Conservation (phyloP, 768 basidiomycete species). For the Mycena maculata region DNA sequence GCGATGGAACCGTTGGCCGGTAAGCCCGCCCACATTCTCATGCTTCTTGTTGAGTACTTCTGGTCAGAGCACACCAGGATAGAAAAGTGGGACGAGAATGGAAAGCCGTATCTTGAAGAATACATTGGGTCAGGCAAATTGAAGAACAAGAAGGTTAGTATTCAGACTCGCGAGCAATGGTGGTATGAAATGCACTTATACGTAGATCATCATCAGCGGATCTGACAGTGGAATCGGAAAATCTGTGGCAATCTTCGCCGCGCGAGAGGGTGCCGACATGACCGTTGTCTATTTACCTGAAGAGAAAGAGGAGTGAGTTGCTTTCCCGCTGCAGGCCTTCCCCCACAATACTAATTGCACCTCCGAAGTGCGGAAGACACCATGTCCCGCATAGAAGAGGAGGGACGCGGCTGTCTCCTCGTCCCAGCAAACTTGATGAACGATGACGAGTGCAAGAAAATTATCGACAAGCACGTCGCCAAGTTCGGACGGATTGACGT, state of each 20-base stretch:
- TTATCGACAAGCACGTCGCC: slow-evolving; percentile 61
- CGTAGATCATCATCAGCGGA: background rate
- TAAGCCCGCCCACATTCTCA: no score
- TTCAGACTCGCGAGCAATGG: slow-evolving; percentile 11
- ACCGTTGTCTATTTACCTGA: slow-evolving; percentile 66
- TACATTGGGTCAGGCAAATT: slow-evolving; percentile 64
- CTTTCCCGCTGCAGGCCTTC: no score
- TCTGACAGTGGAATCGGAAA: slow-evolving; percentile 55
- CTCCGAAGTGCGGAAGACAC: no score
- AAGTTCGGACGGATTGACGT: slow-evolving; percentile 62
- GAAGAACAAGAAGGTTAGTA: slow-evolving; percentile 48
- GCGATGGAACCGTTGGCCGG: no score
- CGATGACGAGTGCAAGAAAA: slow-evolving; percentile 48
- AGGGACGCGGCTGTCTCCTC: no score
- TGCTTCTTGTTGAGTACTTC: no score
- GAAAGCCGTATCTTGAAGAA: slow-evolving; percentile 61
- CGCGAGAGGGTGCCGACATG: slow-evolving; percentile 65
- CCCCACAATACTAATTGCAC: no score
- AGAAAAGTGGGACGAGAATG: slow-evolving; percentile 62
- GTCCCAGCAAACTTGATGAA: background rate
- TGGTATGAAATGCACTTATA: no score
- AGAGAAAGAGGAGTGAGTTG: slow-evolving; percentile 61
- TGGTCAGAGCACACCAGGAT: slow-evolving; percentile 54
- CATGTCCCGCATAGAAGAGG: no score
- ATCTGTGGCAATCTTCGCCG: slow-evolving; percentile 61